Evolutionary conservation across 2,329 filamentous ascomycete species (phyloP).

Genomic region (Calonectria pteridis): DNA sequence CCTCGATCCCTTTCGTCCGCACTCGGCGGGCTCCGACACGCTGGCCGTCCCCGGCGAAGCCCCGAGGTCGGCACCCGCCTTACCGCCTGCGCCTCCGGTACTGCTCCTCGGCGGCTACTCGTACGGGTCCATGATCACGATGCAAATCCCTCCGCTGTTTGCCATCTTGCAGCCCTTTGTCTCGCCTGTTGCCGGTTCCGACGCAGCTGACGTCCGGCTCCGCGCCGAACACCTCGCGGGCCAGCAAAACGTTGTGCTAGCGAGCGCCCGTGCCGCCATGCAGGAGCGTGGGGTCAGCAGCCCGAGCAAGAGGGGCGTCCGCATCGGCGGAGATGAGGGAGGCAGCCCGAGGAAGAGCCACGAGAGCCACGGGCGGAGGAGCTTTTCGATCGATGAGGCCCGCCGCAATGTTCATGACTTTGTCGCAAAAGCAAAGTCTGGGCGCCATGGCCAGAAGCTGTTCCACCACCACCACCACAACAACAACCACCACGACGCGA

Average conservation of each 20-base stretch:
- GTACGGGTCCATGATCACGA: slow-evolving; percentile 87
- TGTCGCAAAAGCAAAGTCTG: slow-evolving; percentile 54
- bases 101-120: slow-evolving; percentile 85
- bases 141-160: slow-evolving; percentile 74
- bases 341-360: slow-evolving; percentile 55
- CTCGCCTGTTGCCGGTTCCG: slow-evolving; percentile 63
- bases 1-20: slow-evolving; percentile 58
- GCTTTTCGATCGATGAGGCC: slow-evolving; percentile 62
- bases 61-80: slow-evolving; percentile 1
- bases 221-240: slow-evolving; percentile 77
- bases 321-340: slow-evolving; percentile 64
- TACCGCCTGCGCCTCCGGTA: slow-evolving; percentile 42
- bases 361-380: slow-evolving; percentile 48
- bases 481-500: neutral
- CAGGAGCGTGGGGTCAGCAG: slow-evolving; percentile 42
- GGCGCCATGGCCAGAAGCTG: slow-evolving; percentile 31
- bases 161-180: slow-evolving; percentile 72
- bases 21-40: slow-evolving; percentile 11
- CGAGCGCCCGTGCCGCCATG: slow-evolving; percentile 50
- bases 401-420: slow-evolving; percentile 62
- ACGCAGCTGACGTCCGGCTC: slow-evolving; percentile 76
- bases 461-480: slow-evolving; percentile 26
- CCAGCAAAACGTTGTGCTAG: slow-evolving; percentile 67
- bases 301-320: slow-evolving; percentile 54
- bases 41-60: neutral